Evolutionary conservation across 1,139 yeast genomes (phyloP).

Genomic region (Pichia sp.): DNA sequence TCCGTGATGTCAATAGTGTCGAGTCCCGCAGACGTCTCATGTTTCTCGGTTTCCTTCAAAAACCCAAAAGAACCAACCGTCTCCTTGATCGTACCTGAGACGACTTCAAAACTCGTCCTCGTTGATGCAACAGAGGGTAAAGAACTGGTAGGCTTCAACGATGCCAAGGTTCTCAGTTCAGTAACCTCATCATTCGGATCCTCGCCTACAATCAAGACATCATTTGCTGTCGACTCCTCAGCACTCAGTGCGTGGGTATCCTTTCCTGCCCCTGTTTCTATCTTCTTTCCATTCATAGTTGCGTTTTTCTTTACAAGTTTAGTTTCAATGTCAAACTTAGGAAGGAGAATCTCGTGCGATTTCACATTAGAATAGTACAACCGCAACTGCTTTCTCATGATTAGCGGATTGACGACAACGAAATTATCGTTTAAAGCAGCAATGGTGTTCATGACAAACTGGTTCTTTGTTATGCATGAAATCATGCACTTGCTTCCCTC

Average conservation of each 20-base stretch:
- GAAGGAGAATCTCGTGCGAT: conserved; percentile 3
- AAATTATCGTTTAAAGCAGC: conserved; percentile 37
- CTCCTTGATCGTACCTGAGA: conserved; percentile 5
- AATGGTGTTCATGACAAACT: conserved; percentile 56
- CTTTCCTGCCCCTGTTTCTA: neutral
- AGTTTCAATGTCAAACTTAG: neutral
- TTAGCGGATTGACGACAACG: conserved; percentile 16
- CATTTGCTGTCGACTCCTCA: neutral
- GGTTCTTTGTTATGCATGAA: conserved; percentile 32
- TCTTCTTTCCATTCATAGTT: neutral
- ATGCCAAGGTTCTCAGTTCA: neutral
- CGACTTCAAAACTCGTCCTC: conserved; percentile 4
- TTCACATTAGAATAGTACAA: conserved; percentile 5
- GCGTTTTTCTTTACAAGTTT: neutral
- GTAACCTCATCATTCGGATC: conserved; percentile 5
- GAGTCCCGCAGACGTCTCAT: neutral
- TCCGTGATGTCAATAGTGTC: conserved; percentile 42
- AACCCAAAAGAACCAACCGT: conserved; percentile 5
- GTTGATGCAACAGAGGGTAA: conserved; percentile 4
- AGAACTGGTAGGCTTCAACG: neutral
- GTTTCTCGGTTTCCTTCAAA: conserved; percentile 4
- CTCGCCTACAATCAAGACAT: neutral
- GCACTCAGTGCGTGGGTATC: neutral
- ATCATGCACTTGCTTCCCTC: neutral
- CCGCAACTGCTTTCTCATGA: conserved; percentile 6